Base-by-base conservation (phyloP, 164 flowering plant species). In the Sextonia rubra region DNA sequence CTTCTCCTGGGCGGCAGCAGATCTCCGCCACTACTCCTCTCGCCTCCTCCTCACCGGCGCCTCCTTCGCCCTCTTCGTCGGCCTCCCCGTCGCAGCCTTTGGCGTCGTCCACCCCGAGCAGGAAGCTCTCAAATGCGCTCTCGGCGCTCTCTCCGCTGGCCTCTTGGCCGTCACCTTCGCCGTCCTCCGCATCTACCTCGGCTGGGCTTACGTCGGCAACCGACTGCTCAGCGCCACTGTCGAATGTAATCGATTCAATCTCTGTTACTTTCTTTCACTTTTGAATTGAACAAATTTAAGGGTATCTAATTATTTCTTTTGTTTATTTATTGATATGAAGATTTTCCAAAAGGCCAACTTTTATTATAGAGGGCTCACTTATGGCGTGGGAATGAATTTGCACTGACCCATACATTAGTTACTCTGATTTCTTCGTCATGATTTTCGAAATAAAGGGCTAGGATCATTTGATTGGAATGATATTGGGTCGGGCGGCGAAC, bases 201-300 rank as follows among this genome's bases (percentile, higher is more conserved):
- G 96, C 32, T 95, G 98, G 98, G 96, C 98, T 71, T 95, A 95
- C 76, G 96, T 92, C 3, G 99, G 99, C 17, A 95, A 95, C 66
- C 85, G 99, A 2, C 79, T 91, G 78, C 91, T 92, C 29, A 95
- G 99, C 71, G 99, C 98, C 81, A 92, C 97, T 44, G 94, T 95
- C 62, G 97, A 91, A 79, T 92, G 98, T 91, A 81, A 81, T 26
- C 22, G 20, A 2, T 15, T 62, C 69, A 23, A 4, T 44, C 29
- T 24, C 3, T 44, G 14, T 1, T 18, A 4, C 58, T 52, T 18
- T 52, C 58, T 52, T 18, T 52, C 58, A 15, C 58, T 52, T 20
- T 52, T 37, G 44, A 37, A 37, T 7, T 0, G 44, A 37, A 37
- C 44, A 37, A 37, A 37, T 37, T 37, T 9, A 37, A 7, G 8